Conservation (phyloP, 176 grass and related monocot genomes). For the Aegilops bicornis region DNA sequence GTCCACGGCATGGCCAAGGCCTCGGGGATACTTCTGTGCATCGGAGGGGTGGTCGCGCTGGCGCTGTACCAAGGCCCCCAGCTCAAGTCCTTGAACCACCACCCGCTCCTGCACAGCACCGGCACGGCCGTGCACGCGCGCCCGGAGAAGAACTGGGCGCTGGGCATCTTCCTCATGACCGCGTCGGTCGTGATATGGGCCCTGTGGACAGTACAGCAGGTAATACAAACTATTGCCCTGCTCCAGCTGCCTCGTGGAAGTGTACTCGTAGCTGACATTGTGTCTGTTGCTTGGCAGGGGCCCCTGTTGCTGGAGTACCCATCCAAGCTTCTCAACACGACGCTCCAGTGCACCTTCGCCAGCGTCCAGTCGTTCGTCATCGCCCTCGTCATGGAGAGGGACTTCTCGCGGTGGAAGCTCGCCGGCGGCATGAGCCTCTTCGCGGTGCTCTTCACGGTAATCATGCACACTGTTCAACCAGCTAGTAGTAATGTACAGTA, state of each 20-base stretch:
- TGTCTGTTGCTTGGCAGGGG: slow-evolving; percentile 23
- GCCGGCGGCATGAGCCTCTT: slow-evolving; percentile 44
- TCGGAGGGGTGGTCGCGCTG: slow-evolving; percentile 56
- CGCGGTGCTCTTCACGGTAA: slow-evolving; percentile 53
- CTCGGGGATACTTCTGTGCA: slow-evolving; percentile 52
- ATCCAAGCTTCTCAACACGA: slow-evolving; percentile 68
- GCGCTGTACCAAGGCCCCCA: slow-evolving; percentile 66
- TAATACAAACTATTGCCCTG: neutral
- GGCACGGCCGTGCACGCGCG: neutral
- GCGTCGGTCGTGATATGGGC: slow-evolving; percentile 51
- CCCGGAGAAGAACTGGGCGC: slow-evolving; percentile 40
- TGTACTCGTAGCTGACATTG: neutral
- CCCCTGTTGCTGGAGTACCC: slow-evolving; percentile 60
- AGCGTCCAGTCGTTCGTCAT: slow-evolving; percentile 56
- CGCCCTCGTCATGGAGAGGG: slow-evolving; percentile 57
- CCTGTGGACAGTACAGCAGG: slow-evolving; percentile 67
- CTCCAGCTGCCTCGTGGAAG: neutral
- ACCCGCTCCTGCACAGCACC: slow-evolving; percentile 32
- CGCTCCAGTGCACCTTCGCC: slow-evolving; percentile 60
- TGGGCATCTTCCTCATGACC: slow-evolving; percentile 64
- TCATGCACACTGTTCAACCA: neutral
- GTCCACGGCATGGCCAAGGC: slow-evolving; percentile 55
- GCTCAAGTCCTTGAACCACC: slow-evolving; percentile 56
- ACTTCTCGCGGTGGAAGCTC: slow-evolving; percentile 71
- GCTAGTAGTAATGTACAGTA: no score